Evolutionary conservation across 257 asterid genomes (phyloP).

Genomic region (Rehmannia glutinosa): DNA sequence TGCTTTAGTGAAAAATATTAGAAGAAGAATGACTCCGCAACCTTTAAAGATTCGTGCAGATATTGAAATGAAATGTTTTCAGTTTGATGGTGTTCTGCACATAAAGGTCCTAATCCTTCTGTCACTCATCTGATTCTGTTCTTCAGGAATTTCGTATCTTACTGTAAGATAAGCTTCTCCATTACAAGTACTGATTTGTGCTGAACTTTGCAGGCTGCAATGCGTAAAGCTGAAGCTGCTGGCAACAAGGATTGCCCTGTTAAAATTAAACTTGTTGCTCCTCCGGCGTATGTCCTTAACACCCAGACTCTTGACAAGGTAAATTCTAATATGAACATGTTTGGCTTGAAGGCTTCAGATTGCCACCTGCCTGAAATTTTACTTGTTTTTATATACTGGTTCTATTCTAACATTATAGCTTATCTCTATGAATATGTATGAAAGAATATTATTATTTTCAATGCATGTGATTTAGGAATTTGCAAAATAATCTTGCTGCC

Average conservation of each 20-base stretch:
- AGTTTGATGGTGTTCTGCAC: constrained; percentile 96
- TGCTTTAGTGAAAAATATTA: constrained; percentile 70
- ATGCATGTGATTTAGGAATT: background rate
- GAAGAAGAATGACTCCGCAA: constrained; percentile 97
- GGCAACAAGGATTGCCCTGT: constrained; percentile 94
- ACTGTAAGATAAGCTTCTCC: background rate
- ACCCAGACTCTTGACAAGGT: constrained; percentile 96
- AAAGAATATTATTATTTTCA: background rate
- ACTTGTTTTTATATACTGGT: background rate
- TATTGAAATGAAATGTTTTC: constrained; percentile 88
- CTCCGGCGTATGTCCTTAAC: constrained; percentile 85
- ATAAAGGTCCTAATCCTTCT: constrained; percentile 56
- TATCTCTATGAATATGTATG: background rate
- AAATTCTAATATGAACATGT: constrained; percentile 5
- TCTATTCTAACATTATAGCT: background rate
- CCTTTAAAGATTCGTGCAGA: constrained; percentile 89
- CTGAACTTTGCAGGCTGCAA: constrained; percentile 64
- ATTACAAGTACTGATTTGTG: constrained; percentile 10
- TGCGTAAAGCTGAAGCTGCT: constrained; percentile 99
- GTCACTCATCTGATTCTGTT: background rate
- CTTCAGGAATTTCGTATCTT: background rate
- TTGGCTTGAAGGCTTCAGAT: background rate
- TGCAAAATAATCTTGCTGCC: background rate
- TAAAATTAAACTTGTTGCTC: constrained; percentile 90
- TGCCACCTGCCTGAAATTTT: background rate